Evolutionary conservation across 2,329 filamentous ascomycete genomes (phyloP), one percentile per base, ranked within the genome.

Genomic region (Pseudovirgaria hyperparasitica): DNA sequence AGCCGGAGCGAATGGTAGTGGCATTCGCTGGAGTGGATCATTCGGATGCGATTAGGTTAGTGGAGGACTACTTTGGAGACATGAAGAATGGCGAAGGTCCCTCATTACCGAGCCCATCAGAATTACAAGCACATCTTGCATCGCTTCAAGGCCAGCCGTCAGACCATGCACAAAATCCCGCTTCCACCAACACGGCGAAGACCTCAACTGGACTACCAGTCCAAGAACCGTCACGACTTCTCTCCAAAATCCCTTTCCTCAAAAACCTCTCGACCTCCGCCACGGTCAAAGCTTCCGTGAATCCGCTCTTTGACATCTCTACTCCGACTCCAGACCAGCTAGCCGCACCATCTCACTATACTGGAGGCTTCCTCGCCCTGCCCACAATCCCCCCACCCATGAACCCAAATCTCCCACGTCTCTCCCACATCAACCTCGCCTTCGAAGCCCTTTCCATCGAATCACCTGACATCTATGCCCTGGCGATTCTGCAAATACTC

Each of bases 21-120:
- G 90, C 90, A 1, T 96, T 94, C 60, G 90, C 87, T 2, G 90
- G 90, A 17, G 81, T 96, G 6, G 67, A 82, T 31, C 90, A 98
- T 51, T 57, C 63, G 5, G 70, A 82, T 43, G 90, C 90, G 12
- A 74, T 96, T 17, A 67, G 66, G 42, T 58, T 96, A 38, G 73
- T 85, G 3, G 72, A 92, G 51, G 64, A 84, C 51, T 81, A 82
- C 55, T 98, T 98, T 59, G 90, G 87, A 25, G 82, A 90, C 50
- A 94, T 98, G 86, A 64, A 72, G 52, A 57, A 60, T 28, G 49
- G 55, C 12, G 56, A 62, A 26, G 58, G 58, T 7, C 65, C 63
- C 4, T 49, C 58, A 2, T 43, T 52, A 46, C 27, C 20, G 37
- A 40, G 21, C 32, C 40, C 22, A 37, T 18, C 34, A 24, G 32